Percentiles rank a stretch among this genome's conserved stretches.
phyloP scores from a whole-genome alignment of 2,329 filamentous ascomycete genomes.

The Fonsecaea multimorphosa region DNA sequence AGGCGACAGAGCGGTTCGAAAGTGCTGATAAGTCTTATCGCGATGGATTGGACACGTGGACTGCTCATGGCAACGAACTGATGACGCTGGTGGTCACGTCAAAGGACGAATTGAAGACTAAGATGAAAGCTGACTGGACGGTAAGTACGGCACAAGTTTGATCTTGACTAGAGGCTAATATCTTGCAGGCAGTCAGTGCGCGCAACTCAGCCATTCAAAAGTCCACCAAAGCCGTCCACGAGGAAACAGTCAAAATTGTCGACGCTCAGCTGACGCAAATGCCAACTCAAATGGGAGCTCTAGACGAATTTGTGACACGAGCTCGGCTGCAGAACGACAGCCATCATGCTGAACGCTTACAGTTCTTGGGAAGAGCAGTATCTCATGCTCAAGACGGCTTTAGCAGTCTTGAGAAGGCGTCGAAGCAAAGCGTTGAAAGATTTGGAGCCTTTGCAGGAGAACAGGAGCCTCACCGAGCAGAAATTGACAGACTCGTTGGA shows the following conservation, averaged over 20 bases:
- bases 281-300: conserved; percentile 81
- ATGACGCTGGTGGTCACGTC: conserved; percentile 74
- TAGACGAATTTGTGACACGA: conserved; percentile 87
- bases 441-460: conserved; percentile 23
- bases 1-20: conserved; percentile 69
- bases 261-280: conserved; percentile 88
- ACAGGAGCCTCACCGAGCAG: conserved; percentile 19
- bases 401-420: conserved; percentile 20
- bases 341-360: conserved; percentile 73
- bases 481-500: conserved; percentile 25
- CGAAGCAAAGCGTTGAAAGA: conserved; percentile 19
- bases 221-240: conserved; percentile 85
- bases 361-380: conserved; percentile 70
- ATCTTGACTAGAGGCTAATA: conserved; percentile 32
- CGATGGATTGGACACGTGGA: conserved; percentile 76
- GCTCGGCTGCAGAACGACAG: conserved; percentile 79
- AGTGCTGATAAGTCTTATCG: conserved; percentile 70
- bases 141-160: conserved; percentile 55
- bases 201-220: conserved; percentile 83
- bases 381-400: conserved; percentile 26
- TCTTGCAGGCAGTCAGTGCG: conserved; percentile 68
- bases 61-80: conserved; percentile 69
- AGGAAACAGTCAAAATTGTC: conserved; percentile 86
- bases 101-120: conserved; percentile 77
- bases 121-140: conserved; percentile 85